Evolutionary conservation across 2,329 filamentous ascomycete genomes (phyloP), one percentile per base, ranked within the genome.

Genomic region (Colletotrichum spinosum): DNA sequence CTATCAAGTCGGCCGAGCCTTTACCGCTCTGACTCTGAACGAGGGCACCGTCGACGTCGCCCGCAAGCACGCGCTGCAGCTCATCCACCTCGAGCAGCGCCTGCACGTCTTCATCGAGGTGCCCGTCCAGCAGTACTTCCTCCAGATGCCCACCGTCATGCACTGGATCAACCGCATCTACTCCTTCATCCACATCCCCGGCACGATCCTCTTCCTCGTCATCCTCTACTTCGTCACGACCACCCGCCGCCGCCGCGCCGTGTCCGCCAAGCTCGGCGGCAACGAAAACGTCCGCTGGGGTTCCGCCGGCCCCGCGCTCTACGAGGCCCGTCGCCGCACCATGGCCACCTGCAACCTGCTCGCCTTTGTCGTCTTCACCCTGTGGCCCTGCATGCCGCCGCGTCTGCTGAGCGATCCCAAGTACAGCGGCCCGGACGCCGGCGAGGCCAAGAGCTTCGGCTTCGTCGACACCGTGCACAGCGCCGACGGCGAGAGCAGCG

Each of bases 141-240:
- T 80, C 63, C 75, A 78, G 17, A 83, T 84, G 55, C 84, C 88
- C 2, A 73, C 79, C 35, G 71, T 90, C 46, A 85, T 93, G 80
- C 85, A 82, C 69, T 92, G 86, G 86, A 91, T 89, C 70, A 93
- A 93, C 77, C 85, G 90, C 72, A 83, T 86, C 35, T 93, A 93
- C 77, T 92, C 90, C 6, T 92, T 92, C 77, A 92, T 93, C 71
- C 91, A 93, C 75, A 93, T 93, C 63, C 91, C 90, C 1, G 90
- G 90, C 12, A 92, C 90, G 6, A 92, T 93, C 69, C 82, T 90
- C 49, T 93, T 92, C 72, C 75, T 82, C 13, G 79, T 84, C 42
- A 84, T 87, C 72, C 83, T 93, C 5, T 93, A 88, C 78, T 91
- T 90, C 78, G 85, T 90, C 73, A 92, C 89, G 51, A 91, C 88